Evolutionary conservation across 305 asterid genomes (phyloP), one percentile per base, ranked within the genome.

Genomic region (Ilex paraguariensis): DNA sequence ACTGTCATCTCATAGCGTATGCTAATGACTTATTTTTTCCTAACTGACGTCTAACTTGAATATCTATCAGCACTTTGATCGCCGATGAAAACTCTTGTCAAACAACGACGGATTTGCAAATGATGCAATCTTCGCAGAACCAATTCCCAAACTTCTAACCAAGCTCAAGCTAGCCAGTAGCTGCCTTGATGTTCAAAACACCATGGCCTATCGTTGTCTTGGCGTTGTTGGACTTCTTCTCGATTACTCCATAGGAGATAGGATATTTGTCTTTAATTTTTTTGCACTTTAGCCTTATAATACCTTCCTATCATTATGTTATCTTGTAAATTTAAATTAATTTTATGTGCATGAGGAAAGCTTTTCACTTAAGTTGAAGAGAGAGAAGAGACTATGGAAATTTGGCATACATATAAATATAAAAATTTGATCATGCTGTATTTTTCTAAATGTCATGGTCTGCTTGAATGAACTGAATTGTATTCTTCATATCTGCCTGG

Each of bases 21-120:
- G 2, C 28, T 21, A 1, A 21, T 21, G 1, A 21, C 28, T 21
- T 21, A 21, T 36, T 36, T 36, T 36, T 36, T 8, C 42, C 9
- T 36, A 36, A 4, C 9, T 36, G 3, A 36, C 1, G 42, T 4
- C 28, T 21, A 2, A 36, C 9, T 36, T 36, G 7, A 36, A 8
- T 36, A 3, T 36, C 7, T 66, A 62, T 28, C 80, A 91, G 96
- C 85, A 59, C 65, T 10, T n/a, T 84, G 87, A 74, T 84, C 11
- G 82, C 62, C 4, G 93, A 89, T 46, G 93, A 84, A 5, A 80
- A 60, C 77, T 92, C 97, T 3, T 85, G 96, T 75, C 98, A 85
- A 76, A 85, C 95, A 61, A 73, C 83, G 13, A 80, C 77, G 33
- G 87, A 92, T 60, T n/a, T 88, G 85, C 98, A 88, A 65, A 86